phyloP scores from a whole-genome alignment of 208 protist genomes.

The Trypanosomatidae sp. region DNA sequence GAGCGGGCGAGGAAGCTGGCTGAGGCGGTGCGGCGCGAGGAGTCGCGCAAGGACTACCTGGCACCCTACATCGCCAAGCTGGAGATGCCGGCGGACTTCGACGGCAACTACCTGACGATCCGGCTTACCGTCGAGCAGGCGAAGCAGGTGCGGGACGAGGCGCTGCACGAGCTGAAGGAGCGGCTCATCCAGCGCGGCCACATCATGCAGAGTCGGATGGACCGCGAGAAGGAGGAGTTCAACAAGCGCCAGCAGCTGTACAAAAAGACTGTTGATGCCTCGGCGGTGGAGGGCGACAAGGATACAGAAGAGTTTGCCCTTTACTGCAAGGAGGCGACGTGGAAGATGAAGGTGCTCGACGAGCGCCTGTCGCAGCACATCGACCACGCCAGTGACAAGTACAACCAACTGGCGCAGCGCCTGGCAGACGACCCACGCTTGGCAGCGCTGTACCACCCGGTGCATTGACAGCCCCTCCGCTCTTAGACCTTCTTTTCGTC shows the following conservation, averaged over 20 bases:
- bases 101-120: slow-evolving; percentile 78
- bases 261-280: slow-evolving; percentile 66
- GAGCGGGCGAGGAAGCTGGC: slow-evolving; percentile 69
- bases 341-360: slow-evolving; percentile 90
- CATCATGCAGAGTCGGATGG: slow-evolving; percentile 91
- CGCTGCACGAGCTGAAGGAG: slow-evolving; percentile 86
- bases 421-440: slow-evolving; percentile 78
- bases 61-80: slow-evolving; percentile 90
- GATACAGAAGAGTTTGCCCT: slow-evolving; percentile 83
- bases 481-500: no score
- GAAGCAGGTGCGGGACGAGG: slow-evolving; percentile 80
- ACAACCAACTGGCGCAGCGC: slow-evolving; percentile 72
- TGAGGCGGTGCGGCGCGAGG: slow-evolving; percentile 58
- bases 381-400: slow-evolving; percentile 87
- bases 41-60: slow-evolving; percentile 87
- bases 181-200: slow-evolving; percentile 88
- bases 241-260: slow-evolving; percentile 66
- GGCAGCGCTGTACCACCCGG: slow-evolving; percentile 45
- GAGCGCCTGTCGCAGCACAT: slow-evolving; percentile 87
- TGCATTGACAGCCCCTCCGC: background rate
- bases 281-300: slow-evolving; percentile 59
- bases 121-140: slow-evolving; percentile 76
- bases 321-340: slow-evolving; percentile 91
- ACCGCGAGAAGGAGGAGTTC: slow-evolving; percentile 89
- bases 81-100: slow-evolving; percentile 57